phyloP scores from a whole-genome alignment of 2,329 filamentous ascomycete genomes.

The Monosporascus cannonballus region DNA sequence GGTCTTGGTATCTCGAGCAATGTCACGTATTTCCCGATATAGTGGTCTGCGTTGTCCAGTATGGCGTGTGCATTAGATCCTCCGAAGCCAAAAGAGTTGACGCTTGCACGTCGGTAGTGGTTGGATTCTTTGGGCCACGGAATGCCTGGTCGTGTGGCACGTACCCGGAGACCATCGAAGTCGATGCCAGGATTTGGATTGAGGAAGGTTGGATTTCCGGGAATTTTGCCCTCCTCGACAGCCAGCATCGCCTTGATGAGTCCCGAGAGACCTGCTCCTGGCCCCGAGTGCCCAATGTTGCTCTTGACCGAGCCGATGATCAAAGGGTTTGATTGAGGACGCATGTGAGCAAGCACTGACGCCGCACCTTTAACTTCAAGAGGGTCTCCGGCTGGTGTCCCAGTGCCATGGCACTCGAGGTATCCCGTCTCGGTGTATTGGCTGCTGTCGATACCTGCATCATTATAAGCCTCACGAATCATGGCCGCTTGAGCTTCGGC shows the following conservation, averaged over 20 bases:
- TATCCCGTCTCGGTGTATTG: constrained; percentile 3
- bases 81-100: constrained; percentile 31
- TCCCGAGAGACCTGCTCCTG: constrained; percentile 17
- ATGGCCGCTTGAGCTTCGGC: constrained; percentile 23
- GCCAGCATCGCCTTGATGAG: constrained; percentile 22
- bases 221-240: constrained; percentile 19
- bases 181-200: constrained; percentile 14
- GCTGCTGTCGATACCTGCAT: constrained; percentile 13
- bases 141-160: constrained; percentile 6
- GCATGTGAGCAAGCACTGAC: constrained; percentile 14
- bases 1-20: background rate
- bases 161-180: constrained; percentile 9
- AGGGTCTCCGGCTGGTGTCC: constrained; percentile 34
- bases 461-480: constrained; percentile 27
- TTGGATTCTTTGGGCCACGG: constrained; percentile 10
- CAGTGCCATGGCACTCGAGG: constrained; percentile 35
- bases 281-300: constrained; percentile 29
- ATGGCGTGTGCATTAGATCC: constrained; percentile 28
- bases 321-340: constrained; percentile 5
- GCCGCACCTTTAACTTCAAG: constrained; percentile 28
- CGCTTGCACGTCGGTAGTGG: constrained; percentile 13
- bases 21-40: background rate
- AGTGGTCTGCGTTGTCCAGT: constrained; percentile 6
- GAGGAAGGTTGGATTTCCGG: constrained; percentile 11
- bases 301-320: constrained; percentile 24